Base-by-base conservation (phyloP, 345 rosid genomes). In the Psidium guajava region DNA sequence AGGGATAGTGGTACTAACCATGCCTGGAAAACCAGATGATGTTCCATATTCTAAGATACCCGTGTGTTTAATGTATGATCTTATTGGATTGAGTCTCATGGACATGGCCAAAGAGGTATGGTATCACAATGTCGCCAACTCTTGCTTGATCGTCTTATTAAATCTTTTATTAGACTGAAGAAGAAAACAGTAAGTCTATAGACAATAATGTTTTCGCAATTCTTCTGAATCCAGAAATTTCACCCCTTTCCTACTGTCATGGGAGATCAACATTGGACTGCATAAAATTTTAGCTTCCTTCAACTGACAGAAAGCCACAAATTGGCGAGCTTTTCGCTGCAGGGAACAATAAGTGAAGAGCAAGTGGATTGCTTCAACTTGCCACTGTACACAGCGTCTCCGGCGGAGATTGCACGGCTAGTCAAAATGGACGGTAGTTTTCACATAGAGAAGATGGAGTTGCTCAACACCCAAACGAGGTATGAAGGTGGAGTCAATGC, bases 321-420 rank as follows among this genome's bases (percentile, higher is more conserved):
- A 32, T 81, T n/a, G 54, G 1, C 54, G 4, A 18, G 50, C 57
- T 81, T 57, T 11, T 80, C 44, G 14, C 18, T 36, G n/a, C 86
- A 92, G 92, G 92, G 91, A 85, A 81, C 86, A 82, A 84, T 92
- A 44, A 90, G 77, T 32, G 93, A 92, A 89, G 93, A 88, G 77
- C 89, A 92, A 82, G 89, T 91, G 15, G 91, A 94, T 83, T 85
- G 88, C 22, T 91, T 93, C 84, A 91, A 93, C 89, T 54, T 93
- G 88, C 95, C 94, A 1, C 88, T 91, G 22, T 91, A 92, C 83
- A 47, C 89, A 12, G 83, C 92, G 4, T 85, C 91, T 2, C 91
- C 90, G 8, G 86, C 85, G 36, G 92, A 89, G 88, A 89, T 93
- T 84, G 61, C 84, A 32, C 9, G 8, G 24, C 80, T 91, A 85